phyloP scores from a whole-genome alignment of 1,284 basidiomycete species.

The Apiotrichum porosum region DNA sequence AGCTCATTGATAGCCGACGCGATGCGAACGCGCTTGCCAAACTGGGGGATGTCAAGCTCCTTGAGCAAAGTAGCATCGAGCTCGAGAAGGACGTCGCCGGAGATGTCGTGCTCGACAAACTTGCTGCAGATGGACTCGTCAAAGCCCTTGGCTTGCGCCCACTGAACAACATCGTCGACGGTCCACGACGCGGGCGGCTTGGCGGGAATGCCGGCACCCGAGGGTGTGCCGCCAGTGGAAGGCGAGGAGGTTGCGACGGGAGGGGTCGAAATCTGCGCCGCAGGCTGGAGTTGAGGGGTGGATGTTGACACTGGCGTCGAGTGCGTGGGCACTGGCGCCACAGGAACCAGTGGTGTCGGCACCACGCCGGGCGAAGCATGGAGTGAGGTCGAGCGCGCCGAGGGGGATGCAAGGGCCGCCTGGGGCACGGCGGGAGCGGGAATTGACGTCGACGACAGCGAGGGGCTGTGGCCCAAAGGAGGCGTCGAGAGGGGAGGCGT shows the following conservation, averaged over 20 bases:
- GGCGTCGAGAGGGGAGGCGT: too few relatives aligned
- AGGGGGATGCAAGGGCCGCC: too few relatives aligned
- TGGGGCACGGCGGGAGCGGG: not conserved
- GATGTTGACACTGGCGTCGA: not conserved
- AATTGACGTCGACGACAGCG: not conserved
- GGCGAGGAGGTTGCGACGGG: not conserved
- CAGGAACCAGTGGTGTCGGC: too few relatives aligned
- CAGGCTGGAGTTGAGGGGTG: conserved; percentile 4
- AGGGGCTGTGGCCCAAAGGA: not conserved
- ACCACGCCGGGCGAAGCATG: too few relatives aligned
- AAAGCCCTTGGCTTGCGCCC: conserved; percentile 80
- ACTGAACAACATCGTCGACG: conserved; percentile 84
- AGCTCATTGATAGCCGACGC: conserved; percentile 92
- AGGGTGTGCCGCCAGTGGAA: conserved; percentile 1
- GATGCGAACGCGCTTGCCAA: conserved; percentile 90
- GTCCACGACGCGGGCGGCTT: conserved; percentile 66
- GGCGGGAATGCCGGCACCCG: conserved; percentile 3
- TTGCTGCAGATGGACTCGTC: conserved; percentile 75
- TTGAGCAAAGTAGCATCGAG: conserved; percentile 89
- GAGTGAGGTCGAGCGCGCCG: too few relatives aligned
- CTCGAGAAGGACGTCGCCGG: conserved; percentile 91
- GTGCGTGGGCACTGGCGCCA: too few relatives aligned
- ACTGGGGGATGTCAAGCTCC: conserved; percentile 90
- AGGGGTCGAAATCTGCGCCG: conserved; percentile 7
- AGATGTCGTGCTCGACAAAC: conserved; percentile 89